A percentile compares a stretch with the other conserved stretches of the same genome.
These are phyloP conservation scores for Chloranthus sessilifolius DNA, from an alignment of 164 flowering plant genomes.

Conservation along the genomic window DNA sequence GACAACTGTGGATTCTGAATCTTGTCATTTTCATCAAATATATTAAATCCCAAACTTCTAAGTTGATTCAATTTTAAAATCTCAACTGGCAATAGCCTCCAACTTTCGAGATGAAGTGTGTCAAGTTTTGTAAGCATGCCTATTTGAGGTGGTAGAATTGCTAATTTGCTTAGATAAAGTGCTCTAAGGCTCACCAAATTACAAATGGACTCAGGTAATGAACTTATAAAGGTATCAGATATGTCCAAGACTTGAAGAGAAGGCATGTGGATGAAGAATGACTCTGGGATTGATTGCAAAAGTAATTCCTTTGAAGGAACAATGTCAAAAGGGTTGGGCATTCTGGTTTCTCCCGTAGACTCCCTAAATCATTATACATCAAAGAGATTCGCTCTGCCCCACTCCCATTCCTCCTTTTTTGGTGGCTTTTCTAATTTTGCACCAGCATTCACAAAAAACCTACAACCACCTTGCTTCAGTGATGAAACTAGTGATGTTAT, in stretches of 20 bases:
- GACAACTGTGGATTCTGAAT: too few relatives aligned
- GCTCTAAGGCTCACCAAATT: too few relatives aligned
- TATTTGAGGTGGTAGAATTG: too few relatives aligned
- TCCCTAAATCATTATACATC: constrained; percentile 6
- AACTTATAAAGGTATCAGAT: constrained; percentile 8
- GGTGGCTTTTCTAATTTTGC: background rate
- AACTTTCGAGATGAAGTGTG: too few relatives aligned
- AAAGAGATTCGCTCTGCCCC: constrained; percentile 15
- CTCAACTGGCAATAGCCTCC: too few relatives aligned
- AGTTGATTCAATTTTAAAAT: too few relatives aligned
- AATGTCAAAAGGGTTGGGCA: constrained; percentile 11
- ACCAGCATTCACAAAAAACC: constrained; percentile 17
- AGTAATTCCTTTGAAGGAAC: constrained; percentile 8
- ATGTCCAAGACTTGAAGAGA: constrained; percentile 19
- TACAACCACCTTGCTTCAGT: background rate
- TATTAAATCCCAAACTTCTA: too few relatives aligned
- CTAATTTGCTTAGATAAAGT: background rate
- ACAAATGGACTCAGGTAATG: constrained; percentile 18
- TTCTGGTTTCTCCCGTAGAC: too few relatives aligned
- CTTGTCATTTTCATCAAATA: too few relatives aligned
- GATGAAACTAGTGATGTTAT: background rate
- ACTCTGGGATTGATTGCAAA: constrained; percentile 3
- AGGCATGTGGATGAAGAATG: constrained; percentile 17
- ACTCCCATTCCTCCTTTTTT: constrained; percentile 2
- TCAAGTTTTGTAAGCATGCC: too few relatives aligned